phyloP scores from a whole-genome alignment of 2,329 filamentous ascomycete species.

The Exutisphaerella laricina region DNA sequence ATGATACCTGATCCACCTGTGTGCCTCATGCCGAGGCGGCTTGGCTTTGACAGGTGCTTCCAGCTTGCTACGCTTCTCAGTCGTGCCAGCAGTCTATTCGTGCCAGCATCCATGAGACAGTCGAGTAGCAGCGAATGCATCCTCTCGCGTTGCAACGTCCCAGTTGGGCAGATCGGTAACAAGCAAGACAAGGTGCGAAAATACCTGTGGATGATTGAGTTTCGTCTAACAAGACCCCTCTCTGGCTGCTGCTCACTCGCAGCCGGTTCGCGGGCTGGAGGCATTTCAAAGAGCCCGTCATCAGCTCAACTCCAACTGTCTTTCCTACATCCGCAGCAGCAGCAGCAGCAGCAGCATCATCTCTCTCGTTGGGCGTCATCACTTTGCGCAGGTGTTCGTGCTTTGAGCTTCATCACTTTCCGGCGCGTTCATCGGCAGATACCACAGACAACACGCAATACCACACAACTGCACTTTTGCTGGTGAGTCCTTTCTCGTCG shows the following conservation, averaged over 20 bases:
- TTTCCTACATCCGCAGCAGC: slow-evolving; percentile 2
- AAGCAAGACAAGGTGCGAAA: background rate
- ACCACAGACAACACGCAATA: too few relatives aligned
- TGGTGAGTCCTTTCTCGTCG: slow-evolving; percentile 2
- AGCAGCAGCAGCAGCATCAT: background rate
- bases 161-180: too few relatives aligned
- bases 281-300: background rate
- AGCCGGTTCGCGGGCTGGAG: too few relatives aligned
- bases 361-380: slow-evolving; percentile 6
- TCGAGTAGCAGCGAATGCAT: too few relatives aligned
- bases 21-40: too few relatives aligned
- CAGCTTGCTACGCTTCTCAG: too few relatives aligned
- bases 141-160: too few relatives aligned
- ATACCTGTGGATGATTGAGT: background rate
- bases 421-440: background rate
- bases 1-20: too few relatives aligned
- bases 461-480: slow-evolving; percentile 3
- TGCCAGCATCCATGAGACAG: too few relatives aligned
- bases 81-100: too few relatives aligned
- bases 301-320: background rate
- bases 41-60: too few relatives aligned
- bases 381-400: slow-evolving; percentile 9
- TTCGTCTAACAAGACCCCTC: background rate
- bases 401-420: slow-evolving; percentile 7
- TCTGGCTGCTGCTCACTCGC: too few relatives aligned